Percentiles rank a stretch among this genome's conserved stretches.
Conservation (phyloP, 352 stramenopile species). For the Nothophytophthora sp. region DNA sequence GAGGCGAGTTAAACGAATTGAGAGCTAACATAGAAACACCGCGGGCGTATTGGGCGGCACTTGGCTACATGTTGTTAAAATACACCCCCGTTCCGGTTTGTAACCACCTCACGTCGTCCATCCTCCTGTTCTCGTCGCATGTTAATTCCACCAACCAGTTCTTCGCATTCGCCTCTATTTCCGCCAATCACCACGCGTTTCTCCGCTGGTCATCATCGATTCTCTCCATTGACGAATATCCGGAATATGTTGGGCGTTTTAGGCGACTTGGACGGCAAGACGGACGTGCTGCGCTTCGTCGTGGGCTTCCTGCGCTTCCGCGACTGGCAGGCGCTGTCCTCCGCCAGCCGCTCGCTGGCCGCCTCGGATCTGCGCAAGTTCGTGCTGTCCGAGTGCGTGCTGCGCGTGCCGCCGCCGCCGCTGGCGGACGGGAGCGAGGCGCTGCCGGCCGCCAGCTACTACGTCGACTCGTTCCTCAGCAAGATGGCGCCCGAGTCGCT, state of each 20-base stretch:
- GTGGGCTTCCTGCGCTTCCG: slow-evolving; percentile 39
- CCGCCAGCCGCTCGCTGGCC: slow-evolving; percentile 27
- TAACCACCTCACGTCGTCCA: no score
- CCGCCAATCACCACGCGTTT: not conserved
- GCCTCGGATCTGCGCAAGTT: slow-evolving; percentile 44
- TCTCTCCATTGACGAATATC: no score
- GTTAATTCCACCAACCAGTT: no score
- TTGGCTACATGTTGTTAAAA: no score
- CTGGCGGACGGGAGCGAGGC: slow-evolving; percentile 11
- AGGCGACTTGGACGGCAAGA: slow-evolving; percentile 41
- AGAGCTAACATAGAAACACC: no score
- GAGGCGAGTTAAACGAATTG: no score
- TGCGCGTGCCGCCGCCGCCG: slow-evolving; percentile 37
- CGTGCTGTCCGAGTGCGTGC: slow-evolving; percentile 37
- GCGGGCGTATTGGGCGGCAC: no score
- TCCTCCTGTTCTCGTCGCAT: no score
- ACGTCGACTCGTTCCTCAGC: slow-evolving; percentile 33
- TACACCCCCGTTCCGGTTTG: no score
- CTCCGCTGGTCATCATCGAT: not conserved
- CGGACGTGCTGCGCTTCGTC: slow-evolving; percentile 40
- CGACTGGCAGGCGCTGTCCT: slow-evolving; percentile 39
- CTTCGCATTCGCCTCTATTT: no score
- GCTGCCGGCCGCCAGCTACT: slow-evolving; percentile 30
- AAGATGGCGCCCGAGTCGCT: slow-evolving; percentile 30
- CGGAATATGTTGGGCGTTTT: slow-evolving; percentile 37